Evolutionary conservation across 306 rosid species (phyloP).

Genomic region (Fragaria vesca): DNA sequence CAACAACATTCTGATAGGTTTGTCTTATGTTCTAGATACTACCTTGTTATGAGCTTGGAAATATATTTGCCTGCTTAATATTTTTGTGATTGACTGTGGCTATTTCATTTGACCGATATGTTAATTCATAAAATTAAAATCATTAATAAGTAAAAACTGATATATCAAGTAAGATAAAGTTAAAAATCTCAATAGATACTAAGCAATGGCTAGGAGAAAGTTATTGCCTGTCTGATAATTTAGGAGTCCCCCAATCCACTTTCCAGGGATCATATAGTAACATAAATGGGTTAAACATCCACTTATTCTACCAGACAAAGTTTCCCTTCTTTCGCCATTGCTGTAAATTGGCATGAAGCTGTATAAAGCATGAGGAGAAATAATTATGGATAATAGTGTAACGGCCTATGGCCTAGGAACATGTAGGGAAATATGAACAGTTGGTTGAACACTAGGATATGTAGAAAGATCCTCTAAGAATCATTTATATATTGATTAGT

Average conservation of each 20-base stretch:
- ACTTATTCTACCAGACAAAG: background rate
- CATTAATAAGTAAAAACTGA: background rate
- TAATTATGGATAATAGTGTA: background rate
- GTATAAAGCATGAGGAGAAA: background rate
- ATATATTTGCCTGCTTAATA: background rate
- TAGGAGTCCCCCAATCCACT: background rate
- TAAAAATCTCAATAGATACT: background rate
- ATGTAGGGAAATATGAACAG: too few relatives aligned
- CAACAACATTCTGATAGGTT: background rate
- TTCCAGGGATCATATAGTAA: background rate
- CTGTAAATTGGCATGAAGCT: background rate
- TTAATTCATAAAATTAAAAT: background rate
- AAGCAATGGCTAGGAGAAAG: background rate
- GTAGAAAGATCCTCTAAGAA: background rate
- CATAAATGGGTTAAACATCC: background rate
- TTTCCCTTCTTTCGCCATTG: too few relatives aligned
- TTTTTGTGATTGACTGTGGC: background rate
- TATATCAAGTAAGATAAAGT: background rate
- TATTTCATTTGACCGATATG: background rate
- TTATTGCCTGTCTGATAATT: background rate
- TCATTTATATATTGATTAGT: too few relatives aligned
- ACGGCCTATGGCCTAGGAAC: too few relatives aligned
- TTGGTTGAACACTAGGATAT: too few relatives aligned
- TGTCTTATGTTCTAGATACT: conserved; percentile 3
- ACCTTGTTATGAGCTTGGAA: background rate